These are phyloP conservation scores for Aspergillus sojae DNA, from an alignment of 2,329 filamentous ascomycete genomes.

Conservation along the genomic window DNA sequence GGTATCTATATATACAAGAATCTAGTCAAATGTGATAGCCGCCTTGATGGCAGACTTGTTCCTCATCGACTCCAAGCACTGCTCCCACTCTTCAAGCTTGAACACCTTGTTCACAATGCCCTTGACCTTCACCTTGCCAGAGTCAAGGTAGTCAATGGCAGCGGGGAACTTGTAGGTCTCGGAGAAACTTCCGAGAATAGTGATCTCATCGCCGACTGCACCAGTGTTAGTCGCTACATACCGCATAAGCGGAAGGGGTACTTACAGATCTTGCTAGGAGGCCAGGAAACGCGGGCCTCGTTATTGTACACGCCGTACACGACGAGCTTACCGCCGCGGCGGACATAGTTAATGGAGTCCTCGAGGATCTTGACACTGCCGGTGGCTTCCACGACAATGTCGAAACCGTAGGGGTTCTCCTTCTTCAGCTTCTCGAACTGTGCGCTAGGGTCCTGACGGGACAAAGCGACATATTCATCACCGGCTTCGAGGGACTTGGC, in stretches of 20 bases:
- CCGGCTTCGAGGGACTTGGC: constrained; percentile 55
- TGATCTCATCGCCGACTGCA: constrained; percentile 63
- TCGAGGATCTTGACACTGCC: constrained; percentile 70
- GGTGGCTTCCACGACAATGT: constrained; percentile 72
- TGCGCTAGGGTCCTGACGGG: constrained; percentile 53
- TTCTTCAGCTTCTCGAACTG: constrained; percentile 66
- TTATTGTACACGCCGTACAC: constrained; percentile 72
- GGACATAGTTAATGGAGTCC: constrained; percentile 71
- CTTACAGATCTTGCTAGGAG: constrained; percentile 71
- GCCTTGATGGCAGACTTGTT: constrained; percentile 76
- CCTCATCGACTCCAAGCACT: constrained; percentile 70
- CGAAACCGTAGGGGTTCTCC: constrained; percentile 72
- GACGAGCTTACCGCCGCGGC: constrained; percentile 70
- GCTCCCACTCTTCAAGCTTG: constrained; percentile 71
- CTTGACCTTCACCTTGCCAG: constrained; percentile 51
- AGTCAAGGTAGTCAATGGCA: constrained; percentile 56
- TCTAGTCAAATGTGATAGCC: constrained; percentile 69
- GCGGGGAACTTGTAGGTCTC: constrained; percentile 73
- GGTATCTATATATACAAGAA: constrained; percentile 3
- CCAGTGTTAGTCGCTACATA: neutral
- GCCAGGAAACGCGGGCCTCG: constrained; percentile 65
- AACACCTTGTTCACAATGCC: constrained; percentile 75
- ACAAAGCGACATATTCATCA: constrained; percentile 52
- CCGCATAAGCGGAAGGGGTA: constrained; percentile 4
- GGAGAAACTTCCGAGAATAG: constrained; percentile 72